Conservation (phyloP, 1,139 yeast species). For the Kurtzmaniella quercitrusa region DNA sequence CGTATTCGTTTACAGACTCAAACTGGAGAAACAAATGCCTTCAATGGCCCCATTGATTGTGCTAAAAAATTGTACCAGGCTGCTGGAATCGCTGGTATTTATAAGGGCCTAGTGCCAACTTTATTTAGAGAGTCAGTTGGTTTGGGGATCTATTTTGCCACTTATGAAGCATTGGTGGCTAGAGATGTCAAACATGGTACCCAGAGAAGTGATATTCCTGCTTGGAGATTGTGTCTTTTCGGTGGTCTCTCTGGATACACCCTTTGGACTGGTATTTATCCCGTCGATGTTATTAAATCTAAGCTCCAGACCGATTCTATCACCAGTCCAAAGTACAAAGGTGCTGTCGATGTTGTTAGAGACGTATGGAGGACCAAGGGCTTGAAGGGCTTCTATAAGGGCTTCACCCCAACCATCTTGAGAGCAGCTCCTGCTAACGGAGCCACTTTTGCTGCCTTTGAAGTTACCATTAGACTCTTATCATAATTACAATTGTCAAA, state of each 20-base stretch:
- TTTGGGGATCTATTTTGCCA: constrained; percentile 81
- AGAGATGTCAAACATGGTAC: constrained; percentile 48
- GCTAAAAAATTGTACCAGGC: constrained; percentile 51
- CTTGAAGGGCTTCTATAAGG: constrained; percentile 74
- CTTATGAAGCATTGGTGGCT: constrained; percentile 81
- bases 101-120: constrained; percentile 78
- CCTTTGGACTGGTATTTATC: constrained; percentile 78
- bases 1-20: constrained; percentile 90
- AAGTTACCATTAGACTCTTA: constrained; percentile 69
- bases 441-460: constrained; percentile 90
- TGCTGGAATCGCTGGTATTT: constrained; percentile 59
- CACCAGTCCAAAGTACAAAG: constrained; percentile 41
- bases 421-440: constrained; percentile 98
- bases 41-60: constrained; percentile 80
- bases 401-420: constrained; percentile 82
- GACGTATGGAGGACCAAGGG: constrained; percentile 57
- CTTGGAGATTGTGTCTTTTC: constrained; percentile 73
- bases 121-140: constrained; percentile 81
- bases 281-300: constrained; percentile 82
- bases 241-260: constrained; percentile 88
- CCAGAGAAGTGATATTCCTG: constrained; percentile 67
- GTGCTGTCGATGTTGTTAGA: constrained; percentile 51
- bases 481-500: constrained; percentile 17
- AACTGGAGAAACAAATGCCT: constrained; percentile 43
- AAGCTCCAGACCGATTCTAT: constrained; percentile 80